A percentile compares a stretch with the other conserved stretches of the same genome.
These are phyloP conservation scores for Raddia guianensis DNA, from an alignment of 176 grass and related monocot species.

Conservation along the genomic window DNA sequence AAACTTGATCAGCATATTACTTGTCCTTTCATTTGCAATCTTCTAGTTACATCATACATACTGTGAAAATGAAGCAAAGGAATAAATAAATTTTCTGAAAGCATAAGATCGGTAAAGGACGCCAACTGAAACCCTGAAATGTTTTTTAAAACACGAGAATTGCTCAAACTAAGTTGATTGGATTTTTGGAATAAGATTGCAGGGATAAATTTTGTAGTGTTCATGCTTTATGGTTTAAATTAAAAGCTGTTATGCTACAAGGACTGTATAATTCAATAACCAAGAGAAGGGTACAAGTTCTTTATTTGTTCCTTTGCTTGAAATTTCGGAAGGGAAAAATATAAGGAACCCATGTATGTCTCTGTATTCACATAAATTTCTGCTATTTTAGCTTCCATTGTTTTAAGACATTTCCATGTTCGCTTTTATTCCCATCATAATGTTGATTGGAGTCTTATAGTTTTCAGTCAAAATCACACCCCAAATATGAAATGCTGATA, in stretches of 20 bases:
- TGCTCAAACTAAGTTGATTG: conserved; percentile 17
- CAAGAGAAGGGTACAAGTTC: neutral
- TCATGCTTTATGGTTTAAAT: neutral
- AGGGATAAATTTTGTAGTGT: neutral
- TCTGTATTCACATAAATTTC: neutral
- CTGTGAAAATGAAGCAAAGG: neutral
- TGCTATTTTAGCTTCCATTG: neutral
- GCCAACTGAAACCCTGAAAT: neutral
- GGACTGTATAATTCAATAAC: neutral
- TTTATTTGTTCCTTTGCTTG: conserved; percentile 1
- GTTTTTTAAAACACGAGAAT: conserved; percentile 3
- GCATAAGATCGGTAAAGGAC: neutral
- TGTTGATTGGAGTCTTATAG: neutral
- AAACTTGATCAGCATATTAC: neutral
- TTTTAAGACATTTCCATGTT: neutral
- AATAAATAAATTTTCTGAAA: conserved; percentile 17
- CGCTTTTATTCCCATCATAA: neutral
- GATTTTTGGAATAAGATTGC: conserved; percentile 6
- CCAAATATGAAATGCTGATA: conserved; percentile 27
- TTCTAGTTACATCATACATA: conserved; percentile 2
- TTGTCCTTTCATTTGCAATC: conserved; percentile 11
- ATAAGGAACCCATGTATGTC: neutral
- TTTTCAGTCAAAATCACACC: conserved; percentile 3
- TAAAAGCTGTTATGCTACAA: conserved; percentile 7
- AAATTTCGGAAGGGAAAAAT: neutral